These are phyloP conservation scores for Pyrrhoderma noxium DNA, from an alignment of 1,284 basidiomycete species.

Conservation along the genomic window DNA sequence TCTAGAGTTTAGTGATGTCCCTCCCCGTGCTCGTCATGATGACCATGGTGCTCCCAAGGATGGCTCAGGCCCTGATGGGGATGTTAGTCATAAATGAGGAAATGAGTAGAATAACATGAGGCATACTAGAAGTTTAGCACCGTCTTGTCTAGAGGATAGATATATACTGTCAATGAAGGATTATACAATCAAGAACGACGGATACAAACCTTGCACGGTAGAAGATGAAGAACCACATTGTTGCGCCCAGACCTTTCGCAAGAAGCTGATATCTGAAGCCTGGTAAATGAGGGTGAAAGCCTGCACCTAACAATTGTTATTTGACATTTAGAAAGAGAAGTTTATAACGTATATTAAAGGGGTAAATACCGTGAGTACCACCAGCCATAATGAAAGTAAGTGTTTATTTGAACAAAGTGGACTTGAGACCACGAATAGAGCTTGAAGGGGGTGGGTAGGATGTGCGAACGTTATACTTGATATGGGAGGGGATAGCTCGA, in stretches of 20 bases:
- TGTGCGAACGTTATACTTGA: too few relatives aligned
- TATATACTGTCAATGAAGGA: background rate
- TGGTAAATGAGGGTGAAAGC: constrained; percentile 82
- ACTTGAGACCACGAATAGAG: too few relatives aligned
- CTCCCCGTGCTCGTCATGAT: constrained; percentile 20
- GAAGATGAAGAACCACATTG: constrained; percentile 99
- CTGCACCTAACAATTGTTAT: too few relatives aligned
- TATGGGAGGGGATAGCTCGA: too few relatives aligned
- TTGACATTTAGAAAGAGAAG: too few relatives aligned
- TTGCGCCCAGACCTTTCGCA: constrained; percentile 79
- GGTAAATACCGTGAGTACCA: constrained; percentile 5
- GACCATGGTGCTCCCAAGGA: constrained; percentile 40
- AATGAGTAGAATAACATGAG: constrained; percentile 8
- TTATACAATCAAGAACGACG: background rate
- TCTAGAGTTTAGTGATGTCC: constrained; percentile 9
- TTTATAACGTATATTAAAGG: constrained; percentile 7
- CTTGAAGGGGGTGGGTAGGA: too few relatives aligned
- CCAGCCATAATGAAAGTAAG: constrained; percentile 18
- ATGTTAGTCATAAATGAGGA: background rate
- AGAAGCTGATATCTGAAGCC: constrained; percentile 71
- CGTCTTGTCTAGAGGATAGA: constrained; percentile 34
- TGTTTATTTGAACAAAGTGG: background rate
- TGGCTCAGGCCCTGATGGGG: constrained; percentile 34
- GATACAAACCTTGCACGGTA: constrained; percentile 78
- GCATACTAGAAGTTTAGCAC: constrained; percentile 37